Base-by-base conservation (phyloP, 78 protist genomes). In the Guillardia theta region DNA sequence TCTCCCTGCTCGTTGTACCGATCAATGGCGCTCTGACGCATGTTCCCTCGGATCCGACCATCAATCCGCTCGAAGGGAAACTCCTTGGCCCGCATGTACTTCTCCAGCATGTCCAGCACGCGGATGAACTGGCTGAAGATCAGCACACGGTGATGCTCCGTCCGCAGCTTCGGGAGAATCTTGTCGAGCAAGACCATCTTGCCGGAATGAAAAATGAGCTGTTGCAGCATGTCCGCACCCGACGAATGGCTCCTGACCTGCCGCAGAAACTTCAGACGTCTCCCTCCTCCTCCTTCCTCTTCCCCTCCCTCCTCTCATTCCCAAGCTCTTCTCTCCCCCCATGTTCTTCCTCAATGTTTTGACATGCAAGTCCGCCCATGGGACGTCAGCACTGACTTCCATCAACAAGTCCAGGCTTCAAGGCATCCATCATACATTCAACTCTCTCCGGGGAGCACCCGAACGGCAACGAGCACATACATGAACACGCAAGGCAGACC, bases 101-200 rank as follows among this genome's bases (percentile, higher is more conserved):
- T 30, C 80, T 97, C 97, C 62, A 99, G 47, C 30, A 99, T 44
- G 95, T 99, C 98, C 50, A 99, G 96, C 39, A 95, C 83, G 45
- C 41, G 33, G 83, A 70, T 70, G 83, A 70, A 70, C 83, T 70
- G 83, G 41, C 41, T 24, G 83, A 70, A 70, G 83, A 70, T 96
- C 27, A 33, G 58, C 48, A 43, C 54, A 97, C 41, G 83, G 70
- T 58, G 70, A 30, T 58, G 21, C 70, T 58, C 70, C 39, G 70
- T 27, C 70, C 27, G 21, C 39, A 58, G 70, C 70, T 58, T 58
- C 70, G 6, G 70, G 27, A 1, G 2, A 30, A 6, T 58, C 94
- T 95, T 95, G 96, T 95, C 94, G 9, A 95, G 93, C 78, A 95
- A 50, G 80, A 95, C 95, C 45, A 83, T 36, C 70, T 94, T 94